Evolutionary conservation across 179 eudicot species (phyloP).

Genomic region (Corrigiola litoralis): DNA sequence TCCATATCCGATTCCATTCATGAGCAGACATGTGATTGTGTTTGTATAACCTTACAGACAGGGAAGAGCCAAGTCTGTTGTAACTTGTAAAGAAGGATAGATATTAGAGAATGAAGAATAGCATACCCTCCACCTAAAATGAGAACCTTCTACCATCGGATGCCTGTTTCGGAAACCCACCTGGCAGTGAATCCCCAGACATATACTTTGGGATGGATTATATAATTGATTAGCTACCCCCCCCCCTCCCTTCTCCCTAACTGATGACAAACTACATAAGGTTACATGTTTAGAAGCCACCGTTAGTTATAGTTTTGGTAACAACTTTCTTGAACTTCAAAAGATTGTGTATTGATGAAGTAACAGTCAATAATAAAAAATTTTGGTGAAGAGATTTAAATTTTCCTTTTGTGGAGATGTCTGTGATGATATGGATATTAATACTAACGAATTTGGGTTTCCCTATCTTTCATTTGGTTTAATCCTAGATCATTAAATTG

Average conservation of each 20-base stretch:
- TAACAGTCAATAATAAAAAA: not conserved
- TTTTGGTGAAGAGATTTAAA: not conserved
- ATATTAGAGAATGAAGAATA: not conserved
- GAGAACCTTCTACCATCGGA: too few relatives aligned
- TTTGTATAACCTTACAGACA: not conserved
- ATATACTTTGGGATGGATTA: too few relatives aligned
- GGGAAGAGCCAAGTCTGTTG: not conserved
- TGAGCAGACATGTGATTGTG: not conserved
- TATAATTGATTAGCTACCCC: too few relatives aligned
- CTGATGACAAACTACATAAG: too few relatives aligned
- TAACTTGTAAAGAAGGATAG: too few relatives aligned
- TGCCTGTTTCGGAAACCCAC: too few relatives aligned
- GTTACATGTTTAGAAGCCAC: too few relatives aligned
- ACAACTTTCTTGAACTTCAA: not conserved
- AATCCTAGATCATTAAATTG: too few relatives aligned
- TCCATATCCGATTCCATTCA: not conserved
- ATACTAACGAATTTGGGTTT: not conserved
- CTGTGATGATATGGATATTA: not conserved
- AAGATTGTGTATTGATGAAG: not conserved
- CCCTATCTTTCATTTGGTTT: not conserved
- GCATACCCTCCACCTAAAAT: slow-evolving; percentile 5
- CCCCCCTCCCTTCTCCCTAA: too few relatives aligned
- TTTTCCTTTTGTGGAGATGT: not conserved
- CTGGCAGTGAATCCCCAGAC: too few relatives aligned
- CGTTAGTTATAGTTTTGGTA: too few relatives aligned